Percentiles rank a stretch among this genome's conserved stretches.
Conservation (phyloP, 208 protist genomes). For the Acanthamoeba lenticulata region DNA sequence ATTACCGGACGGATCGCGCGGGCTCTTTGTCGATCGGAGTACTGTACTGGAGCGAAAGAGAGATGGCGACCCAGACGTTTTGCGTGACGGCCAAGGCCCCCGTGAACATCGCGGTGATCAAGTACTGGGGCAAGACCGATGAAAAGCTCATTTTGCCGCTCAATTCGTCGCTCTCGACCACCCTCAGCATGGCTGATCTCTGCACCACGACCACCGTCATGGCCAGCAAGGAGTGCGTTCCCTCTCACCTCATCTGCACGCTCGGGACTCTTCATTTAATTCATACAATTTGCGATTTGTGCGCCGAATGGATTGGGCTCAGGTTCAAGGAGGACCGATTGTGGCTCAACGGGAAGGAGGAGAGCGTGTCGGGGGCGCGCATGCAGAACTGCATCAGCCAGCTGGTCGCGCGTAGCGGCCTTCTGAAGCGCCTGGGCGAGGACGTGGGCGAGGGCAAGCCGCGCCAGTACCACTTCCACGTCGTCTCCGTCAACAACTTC, state of each 20-base stretch:
- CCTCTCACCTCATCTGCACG: background rate
- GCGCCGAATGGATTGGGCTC: background rate
- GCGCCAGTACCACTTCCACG: slow-evolving; percentile 88
- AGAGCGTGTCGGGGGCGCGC: slow-evolving; percentile 5
- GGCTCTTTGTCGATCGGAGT: background rate
- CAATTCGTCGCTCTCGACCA: slow-evolving; percentile 97
- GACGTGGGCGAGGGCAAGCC: slow-evolving; percentile 59
- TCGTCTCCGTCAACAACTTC: slow-evolving; percentile 98
- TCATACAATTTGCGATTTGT: background rate
- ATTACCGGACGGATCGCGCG: too few species aligned
- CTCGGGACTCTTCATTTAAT: background rate
- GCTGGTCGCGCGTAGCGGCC: slow-evolving; percentile 20
- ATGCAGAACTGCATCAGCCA: slow-evolving; percentile 64
- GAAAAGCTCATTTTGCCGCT: slow-evolving; percentile 94
- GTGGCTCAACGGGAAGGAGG: slow-evolving; percentile 67
- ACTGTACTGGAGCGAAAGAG: background rate
- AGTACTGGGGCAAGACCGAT: slow-evolving; percentile 99
- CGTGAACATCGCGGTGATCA: slow-evolving; percentile 99
- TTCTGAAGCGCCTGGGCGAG: slow-evolving; percentile 68
- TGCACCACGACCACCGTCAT: slow-evolving; percentile 94
- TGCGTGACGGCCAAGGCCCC: slow-evolving; percentile 93
- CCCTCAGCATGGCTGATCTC: slow-evolving; percentile 94
- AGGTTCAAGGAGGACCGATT: slow-evolving; percentile 63
- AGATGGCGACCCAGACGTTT: background rate
- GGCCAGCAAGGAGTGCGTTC: slow-evolving; percentile 59